Evolutionary conservation across 2,329 filamentous ascomycete genomes (phyloP), one percentile per base, ranked within the genome.

Genomic region (Cladobotryum mycophilum): DNA sequence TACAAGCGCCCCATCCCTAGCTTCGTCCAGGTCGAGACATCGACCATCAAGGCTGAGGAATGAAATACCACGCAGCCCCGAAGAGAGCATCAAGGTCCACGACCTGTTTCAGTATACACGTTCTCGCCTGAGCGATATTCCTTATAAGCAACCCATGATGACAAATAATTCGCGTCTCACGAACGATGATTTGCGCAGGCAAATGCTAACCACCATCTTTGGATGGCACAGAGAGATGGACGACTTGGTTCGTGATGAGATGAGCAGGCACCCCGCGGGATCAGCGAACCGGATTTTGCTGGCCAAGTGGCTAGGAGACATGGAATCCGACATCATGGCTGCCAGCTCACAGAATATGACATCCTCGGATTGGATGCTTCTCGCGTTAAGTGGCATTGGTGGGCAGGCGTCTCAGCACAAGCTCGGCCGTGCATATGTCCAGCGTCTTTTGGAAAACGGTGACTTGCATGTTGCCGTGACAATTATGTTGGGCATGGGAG

Each of bases 131-230:
- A 86, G 81, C 54, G 89, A 96, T 56, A 81, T 96, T 4, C 85
- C 88, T 0, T 95, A 95, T 64, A 84, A 86, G 60, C 82, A 86
- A 44, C 81, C 84, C 0, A 77, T 82, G 13, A 69, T 75, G 1
- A 60, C 76, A 13, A 79, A 85, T 56, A 76, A 81, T 49, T 67
- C 73, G 3, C 78, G 77, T 25, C 69, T 89, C 20, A 88, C 86
- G 3, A 85, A 84, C 54, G 86, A 96, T 58, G 85, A 95, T 58
- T 77, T 96, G 41, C 84, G 92, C 44, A 80, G 79, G 43, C 91
- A 96, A 67, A 96, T 99, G 91, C 78, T 99, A 4, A 88, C 80
- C 58, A 86, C 91, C 5, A 90, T 99, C 2, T 99, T 99, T 67
- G 93, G 93, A 3, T 99, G 93, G 91, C 85, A 92, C 47, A 84